A percentile compares a stretch with the other conserved stretches of the same genome.
phyloP scores from a whole-genome alignment of 148 eudicot genomes.

The Persicaria maculosa region DNA sequence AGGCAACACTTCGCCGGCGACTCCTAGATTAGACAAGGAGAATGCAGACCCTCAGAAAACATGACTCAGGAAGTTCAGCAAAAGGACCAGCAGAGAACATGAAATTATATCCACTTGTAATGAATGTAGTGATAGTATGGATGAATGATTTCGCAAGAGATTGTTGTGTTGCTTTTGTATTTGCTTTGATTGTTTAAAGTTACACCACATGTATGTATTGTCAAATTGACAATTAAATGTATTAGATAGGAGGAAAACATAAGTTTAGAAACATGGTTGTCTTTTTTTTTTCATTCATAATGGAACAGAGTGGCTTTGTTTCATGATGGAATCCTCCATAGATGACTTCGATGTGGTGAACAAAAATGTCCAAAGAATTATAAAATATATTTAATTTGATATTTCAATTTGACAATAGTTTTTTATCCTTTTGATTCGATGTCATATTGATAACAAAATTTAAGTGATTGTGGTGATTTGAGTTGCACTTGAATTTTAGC shows the following conservation, averaged over 20 bases:
- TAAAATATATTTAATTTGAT: too few relatives aligned
- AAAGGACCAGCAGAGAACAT: neutral
- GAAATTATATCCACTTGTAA: neutral
- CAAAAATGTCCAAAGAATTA: too few relatives aligned
- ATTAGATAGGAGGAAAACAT: neutral
- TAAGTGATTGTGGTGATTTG: too few relatives aligned
- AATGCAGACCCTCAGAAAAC: slow-evolving; percentile 34
- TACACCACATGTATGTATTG: neutral
- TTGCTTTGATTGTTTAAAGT: neutral
- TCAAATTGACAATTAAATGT: neutral
- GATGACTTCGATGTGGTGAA: too few relatives aligned
- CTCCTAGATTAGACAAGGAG: slow-evolving; percentile 29
- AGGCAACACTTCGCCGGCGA: slow-evolving; percentile 21
- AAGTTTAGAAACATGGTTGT: neutral
- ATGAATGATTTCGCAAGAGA: neutral
- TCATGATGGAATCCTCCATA: too few relatives aligned
- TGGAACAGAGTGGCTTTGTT: too few relatives aligned
- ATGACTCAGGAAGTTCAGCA: neutral
- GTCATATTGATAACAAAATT: too few relatives aligned
- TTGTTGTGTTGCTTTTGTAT: neutral
- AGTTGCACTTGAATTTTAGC: too few relatives aligned
- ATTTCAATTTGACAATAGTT: too few relatives aligned
- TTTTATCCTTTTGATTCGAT: too few relatives aligned
- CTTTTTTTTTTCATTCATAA: too few relatives aligned
- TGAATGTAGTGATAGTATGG: neutral